These are phyloP conservation scores for Exophiala oligosperma DNA, from an alignment of 2,329 filamentous ascomycete species.

Conservation along the genomic window DNA sequence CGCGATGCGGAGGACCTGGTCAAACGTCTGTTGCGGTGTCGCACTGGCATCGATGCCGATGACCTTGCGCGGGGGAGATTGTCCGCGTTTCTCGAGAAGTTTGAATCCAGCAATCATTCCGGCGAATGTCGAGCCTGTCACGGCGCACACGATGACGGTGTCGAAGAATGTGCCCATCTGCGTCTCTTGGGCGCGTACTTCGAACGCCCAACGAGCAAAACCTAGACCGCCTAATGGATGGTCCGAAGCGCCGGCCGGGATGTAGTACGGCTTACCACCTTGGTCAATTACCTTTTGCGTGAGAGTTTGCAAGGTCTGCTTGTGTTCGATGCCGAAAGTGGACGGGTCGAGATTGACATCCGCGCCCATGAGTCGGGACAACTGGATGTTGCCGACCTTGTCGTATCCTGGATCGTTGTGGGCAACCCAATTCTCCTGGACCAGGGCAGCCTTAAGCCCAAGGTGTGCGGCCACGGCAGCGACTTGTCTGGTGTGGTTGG, in stretches of 20 bases:
- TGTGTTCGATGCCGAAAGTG: conserved; percentile 68
- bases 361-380: conserved; percentile 67
- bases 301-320: conserved; percentile 57
- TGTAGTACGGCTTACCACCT: conserved; percentile 68
- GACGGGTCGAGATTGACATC: conserved; percentile 62
- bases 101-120: conserved; percentile 75
- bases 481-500: conserved; percentile 69
- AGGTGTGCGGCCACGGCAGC: conserved; percentile 61
- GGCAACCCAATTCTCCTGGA: conserved; percentile 70
- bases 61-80: conserved; percentile 51
- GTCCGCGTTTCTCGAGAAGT: conserved; percentile 53
- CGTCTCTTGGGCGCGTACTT: conserved; percentile 64
- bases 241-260: conserved; percentile 70
- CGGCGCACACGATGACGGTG: conserved; percentile 67
- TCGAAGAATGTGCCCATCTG: conserved; percentile 65
- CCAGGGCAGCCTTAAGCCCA: conserved; percentile 53
- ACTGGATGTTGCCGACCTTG: conserved; percentile 69
- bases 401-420: conserved; percentile 61
- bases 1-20: conserved; percentile 67
- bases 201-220: conserved; percentile 70
- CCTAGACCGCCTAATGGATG: conserved; percentile 69
- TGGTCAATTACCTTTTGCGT: conserved; percentile 52
- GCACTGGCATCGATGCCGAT: conserved; percentile 67
- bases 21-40: conserved; percentile 61
- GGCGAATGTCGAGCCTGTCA: conserved; percentile 69